A percentile compares a stretch with the other conserved stretches of the same genome.
Conservation (phyloP, 129 eudicot species). For the Flaveria trinervia region DNA sequence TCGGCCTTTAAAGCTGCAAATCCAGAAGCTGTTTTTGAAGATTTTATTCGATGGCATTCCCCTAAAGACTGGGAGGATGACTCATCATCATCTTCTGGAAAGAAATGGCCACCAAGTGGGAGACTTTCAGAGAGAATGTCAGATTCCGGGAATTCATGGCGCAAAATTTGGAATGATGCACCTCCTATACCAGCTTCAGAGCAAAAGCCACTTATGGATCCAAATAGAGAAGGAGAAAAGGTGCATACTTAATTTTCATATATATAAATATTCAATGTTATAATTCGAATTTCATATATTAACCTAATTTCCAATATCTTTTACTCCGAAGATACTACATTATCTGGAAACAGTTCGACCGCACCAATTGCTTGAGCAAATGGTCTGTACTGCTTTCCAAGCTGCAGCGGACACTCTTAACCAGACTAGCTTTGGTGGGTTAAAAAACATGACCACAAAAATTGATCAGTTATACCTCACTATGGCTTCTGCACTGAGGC, state of each 20-base stretch:
- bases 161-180: conserved; percentile 88
- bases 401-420: conserved; percentile 85
- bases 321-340: conserved; percentile 65
- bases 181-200: conserved; percentile 79
- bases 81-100: conserved; percentile 40
- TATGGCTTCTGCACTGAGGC: conserved; percentile 60
- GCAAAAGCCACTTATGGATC: conserved; percentile 89
- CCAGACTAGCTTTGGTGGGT: conserved; percentile 65
- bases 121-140: conserved; percentile 94
- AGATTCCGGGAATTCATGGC: conserved; percentile 77
- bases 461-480: conserved; percentile 69
- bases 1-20: conserved; percentile 98
- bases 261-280: neutral
- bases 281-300: neutral
- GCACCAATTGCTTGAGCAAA: conserved; percentile 78
- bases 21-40: conserved; percentile 91
- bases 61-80: conserved; percentile 94
- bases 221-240: conserved; percentile 96
- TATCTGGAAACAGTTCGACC: conserved; percentile 88
- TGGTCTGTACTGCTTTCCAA: conserved; percentile 85
- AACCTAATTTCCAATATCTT: neutral
- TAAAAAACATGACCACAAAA: conserved; percentile 66
- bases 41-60: conserved; percentile 99
- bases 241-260: conserved; percentile 33
- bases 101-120: conserved; percentile 86